phyloP scores from a whole-genome alignment of 768 basidiomycete species.

The Boletus rex-veris region DNA sequence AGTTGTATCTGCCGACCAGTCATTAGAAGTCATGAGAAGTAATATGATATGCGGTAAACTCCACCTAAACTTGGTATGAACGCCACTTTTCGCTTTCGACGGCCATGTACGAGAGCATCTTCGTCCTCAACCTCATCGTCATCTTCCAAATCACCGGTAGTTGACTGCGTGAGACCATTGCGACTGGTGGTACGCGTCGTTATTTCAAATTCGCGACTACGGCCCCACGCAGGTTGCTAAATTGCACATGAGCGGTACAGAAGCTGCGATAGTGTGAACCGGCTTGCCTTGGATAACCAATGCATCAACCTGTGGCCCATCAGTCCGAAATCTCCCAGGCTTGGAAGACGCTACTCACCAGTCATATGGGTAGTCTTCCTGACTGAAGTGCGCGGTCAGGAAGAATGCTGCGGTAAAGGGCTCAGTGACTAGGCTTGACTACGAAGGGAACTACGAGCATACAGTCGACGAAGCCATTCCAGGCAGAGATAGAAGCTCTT shows the following conservation, averaged over 20 bases:
- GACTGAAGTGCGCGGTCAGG: constrained; percentile 83
- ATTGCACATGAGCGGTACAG: constrained; percentile 15
- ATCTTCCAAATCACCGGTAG: constrained; percentile 74
- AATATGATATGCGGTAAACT: constrained; percentile 20
- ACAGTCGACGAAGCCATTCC: constrained; percentile 92
- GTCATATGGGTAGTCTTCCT: constrained; percentile 85
- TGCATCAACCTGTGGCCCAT: constrained; percentile 67
- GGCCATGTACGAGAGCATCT: constrained; percentile 58
- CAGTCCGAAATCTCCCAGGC: not conserved
- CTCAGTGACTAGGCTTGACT: constrained; percentile 5
- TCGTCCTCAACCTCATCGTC: constrained; percentile 61
- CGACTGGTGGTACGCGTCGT: constrained; percentile 73
- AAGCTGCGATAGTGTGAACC: constrained; percentile 3
- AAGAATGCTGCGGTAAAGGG: constrained; percentile 61
- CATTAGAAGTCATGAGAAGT: constrained; percentile 14
- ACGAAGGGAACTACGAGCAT: not conserved
- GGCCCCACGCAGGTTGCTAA: constrained; percentile 89
- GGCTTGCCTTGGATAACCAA: constrained; percentile 74
- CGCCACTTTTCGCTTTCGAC: constrained; percentile 72
- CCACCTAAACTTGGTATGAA: constrained; percentile 83
- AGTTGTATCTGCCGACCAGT: constrained; percentile 58
- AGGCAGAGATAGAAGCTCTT: constrained; percentile 76
- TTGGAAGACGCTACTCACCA: constrained; percentile 45
- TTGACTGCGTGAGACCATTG: constrained; percentile 60
- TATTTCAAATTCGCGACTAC: constrained; percentile 86